Base-by-base conservation (phyloP, 805 yeast genomes). In the Metschnikowia matae region DNA sequence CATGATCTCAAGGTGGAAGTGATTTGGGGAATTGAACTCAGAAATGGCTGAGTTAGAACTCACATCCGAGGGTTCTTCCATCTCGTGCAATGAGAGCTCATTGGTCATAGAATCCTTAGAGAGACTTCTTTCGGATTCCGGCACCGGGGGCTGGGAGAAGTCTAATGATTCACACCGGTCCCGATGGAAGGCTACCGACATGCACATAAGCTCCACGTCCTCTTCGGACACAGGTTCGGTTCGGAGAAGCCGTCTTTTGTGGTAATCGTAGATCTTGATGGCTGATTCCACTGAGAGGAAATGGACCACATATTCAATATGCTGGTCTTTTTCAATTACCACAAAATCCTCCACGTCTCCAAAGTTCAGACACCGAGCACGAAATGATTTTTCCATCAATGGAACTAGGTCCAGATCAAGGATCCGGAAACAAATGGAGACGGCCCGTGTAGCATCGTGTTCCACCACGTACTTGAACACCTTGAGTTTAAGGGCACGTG, bases 201-300 rank as follows among this genome's bases (percentile, higher is more conserved):
- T 43, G 44, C 64, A 60, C 23, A 50, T 48, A 37, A 60, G 53
- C 8, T 51, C 62, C 15, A 48, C 54, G 29, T 35, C 48, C 11
- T 48, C 49, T 36, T 55, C 60, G 17, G 45, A 38, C 8, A 4
- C 31, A 42, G 31, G 18, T 7, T 64, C 65, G 35, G 46, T 43
- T 34, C 63, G 62, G 31, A 67, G 56, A 10, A 42, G 17, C 37
- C 58, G 54, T 40, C 61, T 59, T 21, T 44, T 21, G 46, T 51
- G 58, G 40, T 66, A 69, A 56, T 77, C 77, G 45, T 69, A 74
- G 41, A 74, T 66, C 51, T 71, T 72, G 46, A 78, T 73, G 14
- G 82, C 78, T 8, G 75, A 57, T 43, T 75, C 75, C 33, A 78
- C 75, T 26, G 78, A 70, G 3, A 75, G 70, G 56, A 72, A 79